Conservation (phyloP, 345 rosid genomes). For the Citrus sp. region DNA sequence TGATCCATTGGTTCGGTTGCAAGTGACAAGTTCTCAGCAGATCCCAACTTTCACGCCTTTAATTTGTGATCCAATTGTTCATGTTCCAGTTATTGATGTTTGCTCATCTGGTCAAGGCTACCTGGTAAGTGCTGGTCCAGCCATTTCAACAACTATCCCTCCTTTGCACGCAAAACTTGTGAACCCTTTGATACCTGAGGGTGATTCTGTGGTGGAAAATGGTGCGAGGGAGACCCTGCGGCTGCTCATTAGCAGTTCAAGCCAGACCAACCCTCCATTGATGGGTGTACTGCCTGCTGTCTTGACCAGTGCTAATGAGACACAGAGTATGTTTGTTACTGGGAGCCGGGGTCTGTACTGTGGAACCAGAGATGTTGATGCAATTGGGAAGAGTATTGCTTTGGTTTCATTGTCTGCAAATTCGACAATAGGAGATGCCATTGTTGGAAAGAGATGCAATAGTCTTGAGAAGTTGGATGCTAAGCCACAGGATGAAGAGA, state of each 20-base stretch:
- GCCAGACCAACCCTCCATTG: conserved; percentile 45
- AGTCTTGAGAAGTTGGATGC: conserved; percentile 8
- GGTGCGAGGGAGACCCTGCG: conserved; percentile 94
- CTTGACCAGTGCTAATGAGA: conserved; percentile 33
- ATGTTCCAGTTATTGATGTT: conserved; percentile 80
- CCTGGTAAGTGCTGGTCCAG: conserved; percentile 81
- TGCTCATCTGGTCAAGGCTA: conserved; percentile 96
- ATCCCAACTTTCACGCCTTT: conserved; percentile 76
- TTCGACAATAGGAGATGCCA: conserved; percentile 7
- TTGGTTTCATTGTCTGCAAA: conserved; percentile 40
- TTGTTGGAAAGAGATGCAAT: conserved; percentile 5
- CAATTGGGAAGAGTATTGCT: conserved; percentile 36
- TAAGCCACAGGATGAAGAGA: conserved; percentile 12
- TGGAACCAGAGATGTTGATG: conserved; percentile 45
- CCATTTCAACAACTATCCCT: conserved; percentile 56
- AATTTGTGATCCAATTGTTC: conserved; percentile 93
- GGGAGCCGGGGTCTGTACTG: conserved; percentile 74
- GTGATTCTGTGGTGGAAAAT: conserved; percentile 66
- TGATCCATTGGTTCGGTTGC: conserved; percentile 56
- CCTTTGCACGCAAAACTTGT: conserved; percentile 56
- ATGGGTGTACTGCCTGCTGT: conserved; percentile 46
- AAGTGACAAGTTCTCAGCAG: conserved; percentile 54
- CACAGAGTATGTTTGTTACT: conserved; percentile 28
- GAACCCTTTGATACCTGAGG: conserved; percentile 52
- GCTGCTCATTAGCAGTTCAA: conserved; percentile 68